Percentiles rank a stretch among this genome's conserved stretches.
phyloP scores from a whole-genome alignment of 2,329 filamentous ascomycete genomes.

The Hypoxylon sp. region DNA sequence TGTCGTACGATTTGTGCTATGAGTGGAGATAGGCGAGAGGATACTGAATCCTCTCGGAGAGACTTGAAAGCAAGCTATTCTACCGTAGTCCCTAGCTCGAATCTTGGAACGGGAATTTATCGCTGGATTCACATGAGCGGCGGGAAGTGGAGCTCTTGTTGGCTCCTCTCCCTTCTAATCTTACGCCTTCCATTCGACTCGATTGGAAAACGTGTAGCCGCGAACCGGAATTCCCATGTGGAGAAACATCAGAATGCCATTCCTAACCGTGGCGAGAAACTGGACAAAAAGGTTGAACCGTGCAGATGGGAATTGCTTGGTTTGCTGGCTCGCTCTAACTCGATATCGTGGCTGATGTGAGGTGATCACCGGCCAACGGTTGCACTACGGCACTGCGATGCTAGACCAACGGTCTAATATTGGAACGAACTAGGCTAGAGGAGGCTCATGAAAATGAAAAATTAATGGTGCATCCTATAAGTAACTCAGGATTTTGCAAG shows the following conservation, averaged over 20 bases:
- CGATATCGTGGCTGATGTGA: constrained; percentile 27
- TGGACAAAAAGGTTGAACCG: constrained; percentile 26
- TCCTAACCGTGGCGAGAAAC: constrained; percentile 26
- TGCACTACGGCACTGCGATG: constrained; percentile 25
- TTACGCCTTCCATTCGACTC: constrained; percentile 23
- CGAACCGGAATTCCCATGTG: constrained; percentile 33
- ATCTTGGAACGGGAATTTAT: constrained; percentile 38
- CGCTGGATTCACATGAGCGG: constrained; percentile 39
- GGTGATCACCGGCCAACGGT: constrained; percentile 25
- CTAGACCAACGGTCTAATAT: constrained; percentile 16
- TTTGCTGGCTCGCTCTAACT: constrained; percentile 20
- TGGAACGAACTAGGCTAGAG: constrained; percentile 3
- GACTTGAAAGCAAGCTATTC: constrained; percentile 37
- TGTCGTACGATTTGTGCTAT: constrained; percentile 42
- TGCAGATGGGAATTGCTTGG: constrained; percentile 26
- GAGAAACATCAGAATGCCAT: constrained; percentile 30
- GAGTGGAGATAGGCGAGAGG: constrained; percentile 40
- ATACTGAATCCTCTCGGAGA: constrained; percentile 31
- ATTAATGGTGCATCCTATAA: constrained; percentile 11
- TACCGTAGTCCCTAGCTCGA: constrained; percentile 28
- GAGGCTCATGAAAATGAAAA: constrained; percentile 9
- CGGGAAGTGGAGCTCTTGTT: constrained; percentile 35
- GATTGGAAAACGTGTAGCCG: constrained; percentile 16
- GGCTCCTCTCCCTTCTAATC: constrained; percentile 4
- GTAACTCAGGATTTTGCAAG: constrained; percentile 10